Conservation (phyloP, 106 monocot genomes). For the Dioscorea dumetorum region DNA sequence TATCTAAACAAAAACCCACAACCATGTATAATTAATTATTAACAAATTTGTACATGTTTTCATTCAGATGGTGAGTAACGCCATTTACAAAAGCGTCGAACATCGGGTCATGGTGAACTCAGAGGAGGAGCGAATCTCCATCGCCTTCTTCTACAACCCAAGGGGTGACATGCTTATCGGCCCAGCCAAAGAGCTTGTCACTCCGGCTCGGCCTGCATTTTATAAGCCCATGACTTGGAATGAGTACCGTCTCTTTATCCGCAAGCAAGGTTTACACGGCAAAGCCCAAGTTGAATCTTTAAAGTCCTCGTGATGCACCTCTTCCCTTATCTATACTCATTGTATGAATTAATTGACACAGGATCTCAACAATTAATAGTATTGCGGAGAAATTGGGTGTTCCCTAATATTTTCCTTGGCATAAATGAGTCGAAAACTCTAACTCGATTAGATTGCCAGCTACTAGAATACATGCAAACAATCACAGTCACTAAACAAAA, state of each 20-base stretch:
- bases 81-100: slow-evolving; percentile 32
- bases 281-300: background rate
- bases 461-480: no score
- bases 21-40: no score
- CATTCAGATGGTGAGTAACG: slow-evolving; percentile 29
- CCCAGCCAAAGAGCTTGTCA: slow-evolving; percentile 15
- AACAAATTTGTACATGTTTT: no score
- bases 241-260: slow-evolving; percentile 29
- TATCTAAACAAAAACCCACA: no score
- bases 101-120: slow-evolving; percentile 33
- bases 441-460: no score
- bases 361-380: no score
- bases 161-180: slow-evolving; percentile 26
- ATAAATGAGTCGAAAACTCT: no score
- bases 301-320: background rate
- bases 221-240: slow-evolving; percentile 31
- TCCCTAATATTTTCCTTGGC: no score
- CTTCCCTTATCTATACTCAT: no score
- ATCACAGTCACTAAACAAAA: no score
- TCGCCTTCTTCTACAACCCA: slow-evolving; percentile 48
- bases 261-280: slow-evolving; percentile 25
- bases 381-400: no score
- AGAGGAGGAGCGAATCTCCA: slow-evolving; percentile 19
- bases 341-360: no score
- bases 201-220: slow-evolving; percentile 13